Base-by-base conservation (phyloP, 163 green algal genomes). In the Scenedesmus sp. region DNA sequence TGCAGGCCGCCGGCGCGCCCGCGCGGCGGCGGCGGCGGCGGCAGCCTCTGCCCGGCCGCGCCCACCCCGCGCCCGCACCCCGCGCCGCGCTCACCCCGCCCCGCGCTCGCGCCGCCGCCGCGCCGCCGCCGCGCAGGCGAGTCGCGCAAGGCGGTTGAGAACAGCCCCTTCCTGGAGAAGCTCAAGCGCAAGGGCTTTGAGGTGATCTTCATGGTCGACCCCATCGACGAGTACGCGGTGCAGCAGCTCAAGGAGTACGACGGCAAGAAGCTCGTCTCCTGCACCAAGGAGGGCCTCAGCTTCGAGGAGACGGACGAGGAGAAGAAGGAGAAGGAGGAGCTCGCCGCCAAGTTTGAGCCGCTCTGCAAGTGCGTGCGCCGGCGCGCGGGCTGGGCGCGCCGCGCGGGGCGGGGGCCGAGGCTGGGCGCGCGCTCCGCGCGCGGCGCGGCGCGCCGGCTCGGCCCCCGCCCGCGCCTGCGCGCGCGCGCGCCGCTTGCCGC, bases 161-260 rank as follows among this genome's bases (percentile, higher is more conserved):
- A 98, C 90, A 96, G 87, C 0, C 97, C 97, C 80, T 99, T 99
- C 95, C 90, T 99, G 78, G 97, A 99, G 90, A 93, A 92, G 87
- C 90, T 99, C 34, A 95, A 95, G 85, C 96, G 95, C 87, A 96
- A 95, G 87, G 96, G 96, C 67, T 91, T 92, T 26, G 96, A 99
- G 92, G 96, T 99, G 60, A 88, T 99, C 18, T 99, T 97, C 97
- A 98, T 99, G 96, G 90, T 96, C 28, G 97, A 99, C 87, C 97
- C 97, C 84, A 99, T 99, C 77, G 97, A 99, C 73, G 97, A 99
- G 85, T 96, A 95, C 80, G 94, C 94, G 6, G 94, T 99, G 45
- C 95, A 98, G 92, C 96, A 99, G 88, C 89, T 99, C 56, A 98
- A 98, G 92, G 97, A 99, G 91, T 99, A 99, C 77, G 96, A 99